Base-by-base conservation (phyloP, 164 flowering plant genomes). In the Magnolia changhungtana region DNA sequence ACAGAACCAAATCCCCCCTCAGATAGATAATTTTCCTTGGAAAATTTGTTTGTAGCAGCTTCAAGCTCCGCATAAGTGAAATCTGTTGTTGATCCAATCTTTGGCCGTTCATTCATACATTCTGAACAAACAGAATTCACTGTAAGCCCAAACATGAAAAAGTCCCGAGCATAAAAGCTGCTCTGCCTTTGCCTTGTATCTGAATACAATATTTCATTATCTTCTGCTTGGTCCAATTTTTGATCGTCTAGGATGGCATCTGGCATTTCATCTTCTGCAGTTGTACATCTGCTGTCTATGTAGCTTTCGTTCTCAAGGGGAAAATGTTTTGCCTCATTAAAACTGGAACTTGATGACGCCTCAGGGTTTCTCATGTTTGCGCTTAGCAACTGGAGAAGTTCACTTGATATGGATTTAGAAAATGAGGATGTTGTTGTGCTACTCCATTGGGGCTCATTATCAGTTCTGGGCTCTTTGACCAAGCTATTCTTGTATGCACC, bases 1-100 rank as follows among this genome's bases (percentile, higher is more conserved):
- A 90, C 94, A 64, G 84, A 77, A 23, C 91, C 94, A 78, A 86
- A 87, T n/a, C 88, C 94, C 52, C 90, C 94, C 76, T 86, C 88
- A 45, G 91, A 89, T 49, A 90, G 67, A 78, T 80, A 87, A 69
- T 89, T 84, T 19, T 58, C 59, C 0, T 8, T 11, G 5, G 85
- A 76, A 80, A 90, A 90, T n/a, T 85, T 84, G 3, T 85, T 71
- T 5, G 92, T 89, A 7, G 92, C 92, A 10, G 67, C 80, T 58
- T 78, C 76, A 14, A 89, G 84, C 80, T 89, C 89, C 7, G 85
- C 80, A 71, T 76, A 84, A 49, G 80, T 82, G 83, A 87, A 87
- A 72, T 84, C 85, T 61, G 77, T 83, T 65, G 50, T 81, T 80
- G 81, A 78, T 74, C 84, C 86, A 23, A 78, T 74, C 73, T 49